These are phyloP conservation scores for Leccinum olivaceopallidum DNA, from an alignment of 768 basidiomycete genomes.

Conservation along the genomic window DNA sequence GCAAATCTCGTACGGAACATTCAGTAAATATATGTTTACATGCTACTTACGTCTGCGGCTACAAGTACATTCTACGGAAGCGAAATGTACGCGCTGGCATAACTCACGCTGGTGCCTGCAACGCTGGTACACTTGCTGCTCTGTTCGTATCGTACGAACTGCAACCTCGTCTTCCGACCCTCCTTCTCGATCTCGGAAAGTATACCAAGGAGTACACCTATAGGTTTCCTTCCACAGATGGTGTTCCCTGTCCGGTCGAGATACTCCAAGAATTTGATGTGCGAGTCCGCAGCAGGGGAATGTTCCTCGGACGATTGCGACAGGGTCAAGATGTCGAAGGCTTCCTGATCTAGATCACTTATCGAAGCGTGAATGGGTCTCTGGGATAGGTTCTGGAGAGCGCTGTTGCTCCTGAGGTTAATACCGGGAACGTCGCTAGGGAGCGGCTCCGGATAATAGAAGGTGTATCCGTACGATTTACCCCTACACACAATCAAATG, in stretches of 20 bases:
- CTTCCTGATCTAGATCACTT: slow-evolving; percentile 81
- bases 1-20: not conserved
- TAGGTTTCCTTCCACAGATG: slow-evolving; percentile 96
- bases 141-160: slow-evolving; percentile 94
- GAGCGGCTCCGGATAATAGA: slow-evolving; percentile 72
- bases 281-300: slow-evolving; percentile 52
- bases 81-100: slow-evolving; percentile 85
- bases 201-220: slow-evolving; percentile 87
- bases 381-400: slow-evolving; percentile 38
- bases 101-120: slow-evolving; percentile 90
- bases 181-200: slow-evolving; percentile 56
- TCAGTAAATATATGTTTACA: not conserved
- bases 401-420: slow-evolving; percentile 47
- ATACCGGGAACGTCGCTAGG: slow-evolving; percentile 47
- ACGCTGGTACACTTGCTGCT: slow-evolving; percentile 72
- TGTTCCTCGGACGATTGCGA: slow-evolving; percentile 45
- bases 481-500: slow-evolving; percentile 54
- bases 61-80: slow-evolving; percentile 36
- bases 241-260: slow-evolving; percentile 83
- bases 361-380: slow-evolving; percentile 86
- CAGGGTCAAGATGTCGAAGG: slow-evolving; percentile 69
- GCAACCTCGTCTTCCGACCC: slow-evolving; percentile 40
- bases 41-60: not conserved
- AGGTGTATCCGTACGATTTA: slow-evolving; percentile 81
- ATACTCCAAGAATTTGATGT: slow-evolving; percentile 65